Evolutionary conservation across 2,329 filamentous ascomycete species (phyloP).

Genomic region (Microcyclospora pomicola): DNA sequence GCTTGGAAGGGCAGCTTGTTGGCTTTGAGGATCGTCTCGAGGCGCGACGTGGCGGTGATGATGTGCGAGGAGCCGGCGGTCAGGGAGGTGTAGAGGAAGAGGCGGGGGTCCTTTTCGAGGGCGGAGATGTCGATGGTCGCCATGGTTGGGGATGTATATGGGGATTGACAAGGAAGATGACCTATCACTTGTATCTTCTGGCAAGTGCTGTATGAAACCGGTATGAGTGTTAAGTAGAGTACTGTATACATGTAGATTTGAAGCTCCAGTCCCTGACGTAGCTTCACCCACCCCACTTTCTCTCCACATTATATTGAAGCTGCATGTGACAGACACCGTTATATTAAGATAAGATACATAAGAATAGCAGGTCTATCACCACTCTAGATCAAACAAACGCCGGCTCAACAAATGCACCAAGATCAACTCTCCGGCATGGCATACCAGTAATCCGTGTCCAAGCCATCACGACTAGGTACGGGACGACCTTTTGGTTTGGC

Average conservation of each 20-base stretch:
- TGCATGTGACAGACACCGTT: too few relatives aligned
- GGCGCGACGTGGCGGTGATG: conserved; percentile 83
- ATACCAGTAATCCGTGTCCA: conserved; percentile 92
- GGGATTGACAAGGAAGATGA: not conserved
- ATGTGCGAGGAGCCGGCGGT: conserved; percentile 94
- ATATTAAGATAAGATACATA: too few relatives aligned
- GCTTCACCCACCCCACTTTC: too few relatives aligned
- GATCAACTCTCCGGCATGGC: conserved; percentile 32
- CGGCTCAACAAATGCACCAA: too few relatives aligned
- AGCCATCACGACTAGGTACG: conserved; percentile 67
- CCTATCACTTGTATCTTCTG: too few relatives aligned
- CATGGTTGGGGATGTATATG: conserved; percentile 1
- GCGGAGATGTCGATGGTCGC: conserved; percentile 25
- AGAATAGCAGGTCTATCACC: too few relatives aligned
- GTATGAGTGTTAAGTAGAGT: too few relatives aligned
- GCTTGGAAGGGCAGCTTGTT: conserved; percentile 91
- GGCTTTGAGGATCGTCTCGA: conserved; percentile 90
- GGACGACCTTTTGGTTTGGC: conserved; percentile 33
- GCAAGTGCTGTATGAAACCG: too few relatives aligned
- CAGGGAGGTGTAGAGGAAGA: conserved; percentile 93
- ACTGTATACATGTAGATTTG: too few relatives aligned
- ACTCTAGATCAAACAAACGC: too few relatives aligned
- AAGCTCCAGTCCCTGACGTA: too few relatives aligned
- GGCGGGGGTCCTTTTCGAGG: conserved; percentile 35
- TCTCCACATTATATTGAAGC: too few relatives aligned